Base-by-base conservation (phyloP, 1,284 basidiomycete species). In the Anthracocystis panici-leucophaei region DNA sequence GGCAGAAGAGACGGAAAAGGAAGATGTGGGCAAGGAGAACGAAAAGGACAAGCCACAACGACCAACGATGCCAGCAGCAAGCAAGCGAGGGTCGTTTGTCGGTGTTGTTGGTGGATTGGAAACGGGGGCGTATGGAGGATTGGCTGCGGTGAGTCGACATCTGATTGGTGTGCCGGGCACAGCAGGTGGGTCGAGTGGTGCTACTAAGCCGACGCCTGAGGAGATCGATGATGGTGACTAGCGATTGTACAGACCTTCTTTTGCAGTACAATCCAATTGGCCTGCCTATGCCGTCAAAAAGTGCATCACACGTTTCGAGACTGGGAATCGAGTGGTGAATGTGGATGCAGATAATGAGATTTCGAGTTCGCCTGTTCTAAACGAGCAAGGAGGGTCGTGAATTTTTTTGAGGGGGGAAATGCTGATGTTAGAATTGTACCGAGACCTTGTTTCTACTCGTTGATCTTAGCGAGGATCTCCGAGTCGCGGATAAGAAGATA, bases 401-500 rank as follows among this genome's bases (percentile, higher is more conserved):
- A 2, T 42, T 49, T 18, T 29, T 10, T 25, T 5, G 21, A 23
- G 7, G 33, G 33, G 49, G 0, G 41, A 27, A 27, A 62, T 62
- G 51, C 50, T 72, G 69, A 50, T 65, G 59, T 44, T 65, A 72
- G 63, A 72, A 44, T 35, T 45, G 5, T 27, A 23, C 25, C 40
- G 10, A n/a, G 10, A 38, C 35, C 7, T 27, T 35, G 16, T 27
- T n/a, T 80, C 88, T 90, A 97, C 89, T 97, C 95, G 87, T 91
- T 90, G 85, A 98, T 95, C 89, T 97, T 97, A 78, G 96, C 96
- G 59, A 98, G 90, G 86, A 98, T 97, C 85, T 98, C 96, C 40
- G 91, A 88, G 87, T 98, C 96, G 87, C 92, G 93, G 91, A 97
- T 97, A 69, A 98, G 88, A 88, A 90, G 92, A 88, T 93, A 99